Base-by-base conservation (phyloP, 108 stramenopile species). In the Parietichytrium sp. region DNA sequence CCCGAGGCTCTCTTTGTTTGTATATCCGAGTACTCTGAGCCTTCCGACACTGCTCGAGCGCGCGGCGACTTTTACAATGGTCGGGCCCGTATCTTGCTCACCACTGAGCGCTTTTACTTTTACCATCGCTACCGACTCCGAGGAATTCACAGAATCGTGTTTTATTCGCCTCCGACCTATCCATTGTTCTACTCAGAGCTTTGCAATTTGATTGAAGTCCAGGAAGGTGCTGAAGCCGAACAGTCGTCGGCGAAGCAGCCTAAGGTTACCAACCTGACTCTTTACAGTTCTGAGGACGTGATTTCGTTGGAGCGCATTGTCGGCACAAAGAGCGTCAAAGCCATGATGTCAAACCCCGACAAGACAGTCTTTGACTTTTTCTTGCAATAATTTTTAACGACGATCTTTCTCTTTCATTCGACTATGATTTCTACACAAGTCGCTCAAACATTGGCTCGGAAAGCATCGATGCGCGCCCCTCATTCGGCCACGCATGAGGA, bases 231-330 rank as follows among this genome's bases (percentile, higher is more conserved):
- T 1, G 10, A 33, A 7, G 33, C 61, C 20, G 61, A 45, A 23
- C 61, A 33, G 1, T 36, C 61, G 13, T 47, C 61, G 6, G n/a
- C n/a, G n/a, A n/a, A n/a, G n/a, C n/a, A n/a, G n/a, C n/a, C n/a
- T n/a, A n/a, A n/a, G n/a, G n/a, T n/a, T n/a, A n/a, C n/a, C n/a
- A 72, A 72, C 3, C 61, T 72, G 38, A 25, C 45, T 33, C 42
- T 72, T 23, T 72, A 45, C 20, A 42, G 45, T 25, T n/a, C 36
- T 10, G 38, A 42, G 13, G 61, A 72, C 10, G 61, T 42, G 38
- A 72, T 72, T 33, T n/a, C 61, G 38, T 25, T 72, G 20, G 61
- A 72, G 61, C 61, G 61, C 61, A 20, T 72, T 42, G 61, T 38
- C 33, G 61, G 61, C 13, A 72, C 61, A n/a, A n/a, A n/a, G n/a